Base-by-base conservation (phyloP, 257 asterid species). In the Solanum microdontum region DNA sequence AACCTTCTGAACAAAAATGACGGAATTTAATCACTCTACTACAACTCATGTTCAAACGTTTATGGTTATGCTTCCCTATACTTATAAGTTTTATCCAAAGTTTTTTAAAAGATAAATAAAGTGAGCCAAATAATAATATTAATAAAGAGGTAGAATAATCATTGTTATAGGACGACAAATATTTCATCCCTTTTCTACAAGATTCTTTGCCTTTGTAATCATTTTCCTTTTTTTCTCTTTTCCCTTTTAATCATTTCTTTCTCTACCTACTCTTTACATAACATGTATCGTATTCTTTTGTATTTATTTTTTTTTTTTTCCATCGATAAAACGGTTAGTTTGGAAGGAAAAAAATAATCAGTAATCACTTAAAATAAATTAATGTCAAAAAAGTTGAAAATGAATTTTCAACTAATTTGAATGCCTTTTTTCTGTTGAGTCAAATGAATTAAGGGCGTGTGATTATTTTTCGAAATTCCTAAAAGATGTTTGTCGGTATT, bases 91-190 rank as follows among this genome's bases (percentile, higher is more conserved):
- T 79, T 43, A 17, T 7, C 40, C 11, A 80, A 45, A 45, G 11
- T 3, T 48, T 39, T 76, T n/a, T 5, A 34, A 15, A 28, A 28
- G 30, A 12, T 1, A 43, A 26, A 26, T 88, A 85, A 88, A 30
- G 84, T 74, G 84, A 83, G 82, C 84, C 85, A 87, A 73, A 55
- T 55, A 55, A 55, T 55, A 55, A 55, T 55, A 68, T 15, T 72
- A 32, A 72, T 83, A 89, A 75, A 87, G 90, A 84, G 88, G 40
- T 68, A 85, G 28, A 92, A 94, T 94, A 92, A 94, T 94, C 84
- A 94, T 90, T 91, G 92, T 88, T 83, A 88, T 84, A 75, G 93
- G 93, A 86, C 90, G 88, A 83, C 90, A 82, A 84, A 26, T 86
- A 69, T 85, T 85, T 75, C 89, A 62, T 70, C 13, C 43, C 79